Conservation (phyloP, 306 rosid genomes). For the Dalbergia oliveri region DNA sequence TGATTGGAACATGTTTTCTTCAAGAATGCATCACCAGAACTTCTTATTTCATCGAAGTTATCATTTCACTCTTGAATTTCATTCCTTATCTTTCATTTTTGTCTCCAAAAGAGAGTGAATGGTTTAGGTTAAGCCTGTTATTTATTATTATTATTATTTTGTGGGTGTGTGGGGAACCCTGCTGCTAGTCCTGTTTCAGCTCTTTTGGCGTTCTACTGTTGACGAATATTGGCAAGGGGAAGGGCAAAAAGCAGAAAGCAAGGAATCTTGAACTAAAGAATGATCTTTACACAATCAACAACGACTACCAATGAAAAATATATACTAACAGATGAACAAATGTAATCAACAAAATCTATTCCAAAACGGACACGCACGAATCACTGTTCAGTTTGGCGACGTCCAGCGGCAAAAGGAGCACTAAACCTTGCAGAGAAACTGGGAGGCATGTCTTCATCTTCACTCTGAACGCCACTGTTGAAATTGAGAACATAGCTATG, state of each 20-base stretch:
- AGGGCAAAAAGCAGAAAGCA: neutral
- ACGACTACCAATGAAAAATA: constrained; percentile 10
- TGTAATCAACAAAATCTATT: constrained; percentile 4
- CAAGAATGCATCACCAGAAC: no score
- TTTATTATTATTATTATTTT: no score
- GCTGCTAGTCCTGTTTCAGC: neutral
- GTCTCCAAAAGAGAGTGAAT: neutral
- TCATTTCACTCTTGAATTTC: neutral
- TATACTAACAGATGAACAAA: constrained; percentile 26
- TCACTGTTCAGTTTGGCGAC: constrained; percentile 39
- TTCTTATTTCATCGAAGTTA: neutral
- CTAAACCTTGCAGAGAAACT: constrained; percentile 62
- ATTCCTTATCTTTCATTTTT: constrained; percentile 5
- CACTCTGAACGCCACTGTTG: constrained; percentile 54
- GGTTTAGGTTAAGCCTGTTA: no score
- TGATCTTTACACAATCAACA: constrained; percentile 36
- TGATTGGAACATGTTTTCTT: neutral
- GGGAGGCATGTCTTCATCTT: constrained; percentile 57
- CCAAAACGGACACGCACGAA: neutral
- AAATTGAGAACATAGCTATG: constrained; percentile 80
- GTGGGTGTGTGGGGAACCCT: neutral
- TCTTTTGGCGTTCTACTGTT: neutral
- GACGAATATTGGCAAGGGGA: constrained; percentile 17
- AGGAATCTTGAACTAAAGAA: neutral
- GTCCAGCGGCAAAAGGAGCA: constrained; percentile 45